Percentiles rank a stretch among this genome's conserved stretches.
Conservation (phyloP, 768 basidiomycete species). For the Dioszegia hungarica region DNA sequence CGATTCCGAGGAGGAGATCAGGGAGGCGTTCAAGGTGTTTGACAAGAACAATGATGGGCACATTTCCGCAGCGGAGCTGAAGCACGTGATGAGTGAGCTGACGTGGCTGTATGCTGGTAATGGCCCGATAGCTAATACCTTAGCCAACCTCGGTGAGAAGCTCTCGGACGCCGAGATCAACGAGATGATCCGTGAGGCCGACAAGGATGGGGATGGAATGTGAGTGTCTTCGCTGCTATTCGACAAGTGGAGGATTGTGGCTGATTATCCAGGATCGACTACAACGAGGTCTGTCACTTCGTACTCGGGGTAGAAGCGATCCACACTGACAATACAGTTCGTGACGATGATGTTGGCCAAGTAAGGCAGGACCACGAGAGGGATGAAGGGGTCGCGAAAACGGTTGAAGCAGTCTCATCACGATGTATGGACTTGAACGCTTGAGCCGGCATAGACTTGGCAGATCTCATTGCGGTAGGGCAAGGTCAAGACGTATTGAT, state of each 20-base stretch:
- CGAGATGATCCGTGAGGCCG: constrained; percentile 96
- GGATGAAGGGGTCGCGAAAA: not conserved
- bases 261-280: constrained; percentile 29
- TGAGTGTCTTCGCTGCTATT: constrained; percentile 49
- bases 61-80: constrained; percentile 78
- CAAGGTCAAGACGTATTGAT: too few species aligned
- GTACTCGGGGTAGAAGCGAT: too few species aligned
- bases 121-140: not conserved
- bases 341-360: constrained; percentile 45
- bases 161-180: constrained; percentile 80
- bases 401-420: not conserved
- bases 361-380: not conserved
- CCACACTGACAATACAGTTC: constrained; percentile 23
- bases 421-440: not conserved
- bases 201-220: constrained; percentile 63
- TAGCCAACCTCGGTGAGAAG: constrained; percentile 65
- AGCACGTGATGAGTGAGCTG: constrained; percentile 87
- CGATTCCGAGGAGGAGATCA: constrained; percentile 89
- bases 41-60: constrained; percentile 93
- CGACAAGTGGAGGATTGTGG: not conserved
- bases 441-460: too few species aligned
- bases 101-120: not conserved
- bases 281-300: constrained; percentile 29
- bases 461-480: too few species aligned
- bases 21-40: constrained; percentile 94